phyloP scores from a whole-genome alignment of 1,139 yeast species.

The Sugiyamaella pinicola region DNA sequence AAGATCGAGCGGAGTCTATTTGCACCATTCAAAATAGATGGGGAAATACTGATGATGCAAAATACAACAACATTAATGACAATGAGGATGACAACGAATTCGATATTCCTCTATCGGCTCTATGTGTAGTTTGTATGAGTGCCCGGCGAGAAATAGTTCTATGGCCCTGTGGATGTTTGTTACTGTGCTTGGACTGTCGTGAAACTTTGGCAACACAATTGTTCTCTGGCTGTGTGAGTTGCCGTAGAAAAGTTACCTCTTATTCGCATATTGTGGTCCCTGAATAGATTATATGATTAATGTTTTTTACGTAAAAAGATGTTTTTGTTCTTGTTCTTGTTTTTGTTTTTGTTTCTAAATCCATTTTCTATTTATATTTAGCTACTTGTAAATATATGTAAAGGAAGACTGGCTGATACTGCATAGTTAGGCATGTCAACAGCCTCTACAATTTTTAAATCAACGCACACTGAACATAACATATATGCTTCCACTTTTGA shows the following conservation, averaged over 20 bases:
- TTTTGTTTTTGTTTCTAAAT: too few species aligned
- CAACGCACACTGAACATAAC: conserved; percentile 26
- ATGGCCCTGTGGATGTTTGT: conserved; percentile 93
- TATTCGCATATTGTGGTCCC: conserved; percentile 31
- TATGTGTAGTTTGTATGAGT: conserved; percentile 80
- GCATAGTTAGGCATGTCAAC: conserved; percentile 28
- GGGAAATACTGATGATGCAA: background rate
- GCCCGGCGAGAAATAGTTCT: conserved; percentile 73
- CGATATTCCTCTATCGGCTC: conserved; percentile 7
- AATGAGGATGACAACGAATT: conserved; percentile 8
- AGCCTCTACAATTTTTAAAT: conserved; percentile 25
- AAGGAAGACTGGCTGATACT: conserved; percentile 23
- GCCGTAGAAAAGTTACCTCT: conserved; percentile 67
- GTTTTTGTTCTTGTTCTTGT: too few species aligned
- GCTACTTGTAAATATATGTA: conserved; percentile 20
- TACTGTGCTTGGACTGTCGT: conserved; percentile 83
- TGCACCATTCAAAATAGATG: background rate
- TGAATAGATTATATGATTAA: background rate
- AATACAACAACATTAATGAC: background rate
- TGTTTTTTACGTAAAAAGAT: too few species aligned
- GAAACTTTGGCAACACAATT: conserved; percentile 69
- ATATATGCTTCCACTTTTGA: conserved; percentile 25
- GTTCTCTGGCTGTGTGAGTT: conserved; percentile 80
- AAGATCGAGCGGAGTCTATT: background rate
- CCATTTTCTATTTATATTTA: background rate